Percentiles rank a stretch among this genome's conserved stretches.
phyloP scores from a whole-genome alignment of 257 asterid species.

The Orobanche coerulescens region DNA sequence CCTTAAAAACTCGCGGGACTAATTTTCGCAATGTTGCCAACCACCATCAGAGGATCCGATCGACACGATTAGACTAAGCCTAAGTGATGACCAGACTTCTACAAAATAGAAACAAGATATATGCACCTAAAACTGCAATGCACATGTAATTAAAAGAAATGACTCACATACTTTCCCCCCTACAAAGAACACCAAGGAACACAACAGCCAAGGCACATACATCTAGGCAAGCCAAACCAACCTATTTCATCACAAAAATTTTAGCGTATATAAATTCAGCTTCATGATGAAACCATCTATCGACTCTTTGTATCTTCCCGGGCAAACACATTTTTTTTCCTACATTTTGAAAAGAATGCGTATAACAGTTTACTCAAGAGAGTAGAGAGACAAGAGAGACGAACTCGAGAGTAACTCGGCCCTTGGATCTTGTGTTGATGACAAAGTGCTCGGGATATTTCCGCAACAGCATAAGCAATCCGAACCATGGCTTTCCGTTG shows the following conservation, averaged over 20 bases:
- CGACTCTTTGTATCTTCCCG: neutral
- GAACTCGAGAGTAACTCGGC: slow-evolving; percentile 52
- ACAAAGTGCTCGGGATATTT: slow-evolving; percentile 79
- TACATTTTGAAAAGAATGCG: neutral
- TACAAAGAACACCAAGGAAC: neutral
- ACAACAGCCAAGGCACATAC: neutral
- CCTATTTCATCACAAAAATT: neutral
- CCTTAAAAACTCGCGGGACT: too few relatives aligned
- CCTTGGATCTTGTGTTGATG: slow-evolving; percentile 66
- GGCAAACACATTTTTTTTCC: neutral
- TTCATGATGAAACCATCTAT: neutral
- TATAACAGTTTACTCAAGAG: slow-evolving; percentile 28
- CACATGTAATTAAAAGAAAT: too few relatives aligned
- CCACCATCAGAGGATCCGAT: too few relatives aligned
- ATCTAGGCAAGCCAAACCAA: neutral
- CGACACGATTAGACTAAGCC: too few relatives aligned
- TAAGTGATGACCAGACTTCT: too few relatives aligned
- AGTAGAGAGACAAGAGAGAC: slow-evolving; percentile 72
- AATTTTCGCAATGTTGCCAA: too few relatives aligned
- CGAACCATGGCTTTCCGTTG: slow-evolving; percentile 71
- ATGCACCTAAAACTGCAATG: too few relatives aligned
- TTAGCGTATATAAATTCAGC: neutral
- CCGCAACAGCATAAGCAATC: slow-evolving; percentile 65
- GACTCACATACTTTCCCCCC: neutral
- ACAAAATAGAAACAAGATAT: too few relatives aligned